These are phyloP conservation scores for Alternaria sp. DNA, from an alignment of 2,329 filamentous ascomycete species.

Conservation along the genomic window DNA sequence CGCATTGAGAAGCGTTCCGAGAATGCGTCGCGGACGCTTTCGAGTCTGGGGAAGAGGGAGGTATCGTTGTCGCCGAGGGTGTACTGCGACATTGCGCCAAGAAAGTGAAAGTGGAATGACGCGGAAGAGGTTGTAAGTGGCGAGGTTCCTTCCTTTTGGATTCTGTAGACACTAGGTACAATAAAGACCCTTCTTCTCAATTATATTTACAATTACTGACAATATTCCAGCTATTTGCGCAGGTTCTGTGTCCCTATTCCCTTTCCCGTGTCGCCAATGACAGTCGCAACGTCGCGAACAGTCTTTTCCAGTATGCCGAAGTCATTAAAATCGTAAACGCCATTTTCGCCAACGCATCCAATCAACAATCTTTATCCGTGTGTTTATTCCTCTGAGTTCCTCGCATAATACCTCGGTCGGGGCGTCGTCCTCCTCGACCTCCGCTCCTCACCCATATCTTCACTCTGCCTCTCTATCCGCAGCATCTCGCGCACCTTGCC, in stretches of 20 bases:
- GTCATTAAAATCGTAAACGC: constrained; percentile 3
- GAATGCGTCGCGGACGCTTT: background rate
- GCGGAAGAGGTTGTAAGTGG: background rate
- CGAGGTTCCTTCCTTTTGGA: background rate
- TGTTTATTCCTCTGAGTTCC: background rate
- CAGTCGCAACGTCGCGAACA: background rate
- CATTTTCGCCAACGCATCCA: background rate
- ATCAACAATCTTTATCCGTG: background rate
- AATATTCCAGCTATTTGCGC: background rate
- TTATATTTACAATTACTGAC: background rate
- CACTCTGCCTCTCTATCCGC: constrained; percentile 23
- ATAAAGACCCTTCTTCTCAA: background rate
- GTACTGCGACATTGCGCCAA: background rate
- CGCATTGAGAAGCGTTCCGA: background rate
- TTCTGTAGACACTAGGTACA: background rate
- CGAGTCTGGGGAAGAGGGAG: background rate
- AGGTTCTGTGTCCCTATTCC: background rate
- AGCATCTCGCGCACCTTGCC: constrained; percentile 36
- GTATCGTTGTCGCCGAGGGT: background rate
- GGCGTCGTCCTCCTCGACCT: constrained; percentile 1
- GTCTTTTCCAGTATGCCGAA: background rate
- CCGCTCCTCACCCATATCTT: constrained; percentile 6
- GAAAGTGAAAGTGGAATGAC: background rate
- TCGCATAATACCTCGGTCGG: constrained; percentile 20
- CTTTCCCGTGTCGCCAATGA: background rate